Base-by-base conservation (phyloP, 1,139 yeast species). In the Kodamaea ohmeri region DNA sequence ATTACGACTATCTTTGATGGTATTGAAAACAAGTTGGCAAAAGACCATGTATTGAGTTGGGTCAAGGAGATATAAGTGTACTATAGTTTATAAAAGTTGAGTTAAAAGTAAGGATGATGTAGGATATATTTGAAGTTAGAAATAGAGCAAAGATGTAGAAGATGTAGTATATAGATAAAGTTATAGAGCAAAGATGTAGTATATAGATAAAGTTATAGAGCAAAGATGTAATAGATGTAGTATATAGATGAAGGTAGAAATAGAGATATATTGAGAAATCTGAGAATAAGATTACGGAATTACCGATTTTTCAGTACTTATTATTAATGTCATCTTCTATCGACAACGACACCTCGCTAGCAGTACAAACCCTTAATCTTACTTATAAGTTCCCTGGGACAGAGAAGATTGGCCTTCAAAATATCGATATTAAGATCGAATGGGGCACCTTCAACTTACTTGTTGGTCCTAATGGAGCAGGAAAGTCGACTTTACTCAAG, bases 401-500 rank as follows among this genome's bases (percentile, higher is more conserved):
- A 40, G 67, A 71, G n/a, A 73, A 75, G 35, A 76, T 87, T 4
- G 95, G 96, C 0, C 69, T 92, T 19, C 75, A 76, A 26, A 71
- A 85, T 35, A 73, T 90, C 43, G 65, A 70, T 25, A 56, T 92
- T 33, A 51, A 65, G 11, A 68, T 92, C 14, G 80, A 82, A 1
- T 78, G 85, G 73, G 81, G 85, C 5, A 76, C 92, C 1, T 74
- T 96, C 43, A 79, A 90, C 15, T 67, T 92, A 34, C 61, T 92
- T 9, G 72, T 92, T 27, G 98, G 98, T 0, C 95, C 97, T 20
- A 92, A 92, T 54, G 98, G 98, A 16, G 97, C 98, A 2, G 98
- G 98, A 4, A 92, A 92, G 59, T 86, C 96, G 1, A 92, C 98
- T 0, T 61, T 92, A 34, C 69, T 92, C 45, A 78, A 81, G 53